Percentiles rank a stretch among this genome's conserved stretches.
phyloP scores from a whole-genome alignment of 1,284 basidiomycete species.

The Apiotrichum brassicae region DNA sequence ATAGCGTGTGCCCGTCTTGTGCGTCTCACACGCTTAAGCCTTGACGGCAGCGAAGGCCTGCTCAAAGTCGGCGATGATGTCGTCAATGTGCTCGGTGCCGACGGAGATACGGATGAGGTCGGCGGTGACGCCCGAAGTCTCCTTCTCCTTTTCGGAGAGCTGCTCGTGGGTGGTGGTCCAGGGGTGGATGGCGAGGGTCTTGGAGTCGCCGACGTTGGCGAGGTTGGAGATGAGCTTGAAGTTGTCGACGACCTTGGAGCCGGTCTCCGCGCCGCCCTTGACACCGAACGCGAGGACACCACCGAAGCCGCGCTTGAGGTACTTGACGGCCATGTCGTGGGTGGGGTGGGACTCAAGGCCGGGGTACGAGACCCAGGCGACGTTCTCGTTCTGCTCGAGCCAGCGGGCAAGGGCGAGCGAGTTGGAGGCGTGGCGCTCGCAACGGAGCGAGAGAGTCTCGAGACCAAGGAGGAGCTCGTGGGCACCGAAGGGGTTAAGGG shows the following conservation, averaged over 20 bases:
- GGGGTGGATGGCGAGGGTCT: conserved; percentile 77
- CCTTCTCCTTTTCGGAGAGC: conserved; percentile 56
- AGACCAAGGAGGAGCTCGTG: conserved; percentile 80
- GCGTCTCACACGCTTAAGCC: no score
- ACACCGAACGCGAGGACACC: conserved; percentile 78
- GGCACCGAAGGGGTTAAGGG: conserved; percentile 71
- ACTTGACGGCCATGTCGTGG: conserved; percentile 56
- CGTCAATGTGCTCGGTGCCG: conserved; percentile 78
- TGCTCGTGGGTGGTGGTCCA: conserved; percentile 65
- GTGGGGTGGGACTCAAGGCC: conserved; percentile 63
- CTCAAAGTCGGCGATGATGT: conserved; percentile 80
- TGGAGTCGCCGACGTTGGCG: conserved; percentile 70
- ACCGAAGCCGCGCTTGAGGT: conserved; percentile 60
- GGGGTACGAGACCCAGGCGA: conserved; percentile 77
- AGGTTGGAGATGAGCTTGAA: conserved; percentile 68
- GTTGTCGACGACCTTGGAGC: conserved; percentile 64
- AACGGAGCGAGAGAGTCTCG: conserved; percentile 75
- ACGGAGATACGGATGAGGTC: conserved; percentile 71
- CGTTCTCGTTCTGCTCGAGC: conserved; percentile 54
- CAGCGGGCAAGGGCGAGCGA: conserved; percentile 49
- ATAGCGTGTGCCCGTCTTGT: no score
- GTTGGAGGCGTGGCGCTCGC: conserved; percentile 28
- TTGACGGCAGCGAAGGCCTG: conserved; percentile 49
- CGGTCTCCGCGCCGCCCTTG: conserved; percentile 58
- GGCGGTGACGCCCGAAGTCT: conserved; percentile 65